Evolutionary conservation across 345 rosid species (phyloP).

Genomic region (Heritiera fomes): DNA sequence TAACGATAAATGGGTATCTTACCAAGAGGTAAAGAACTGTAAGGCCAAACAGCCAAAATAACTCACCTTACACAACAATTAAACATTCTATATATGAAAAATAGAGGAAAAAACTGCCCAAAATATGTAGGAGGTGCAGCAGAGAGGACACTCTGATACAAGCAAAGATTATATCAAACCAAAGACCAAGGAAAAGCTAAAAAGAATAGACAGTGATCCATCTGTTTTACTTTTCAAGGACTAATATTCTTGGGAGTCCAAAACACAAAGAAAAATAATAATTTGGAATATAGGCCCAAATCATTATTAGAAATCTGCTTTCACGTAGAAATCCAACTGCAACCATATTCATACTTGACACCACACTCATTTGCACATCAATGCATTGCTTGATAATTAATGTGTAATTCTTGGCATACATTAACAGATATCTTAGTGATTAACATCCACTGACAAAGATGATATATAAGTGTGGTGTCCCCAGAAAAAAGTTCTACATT

Average conservation of each 20-base stretch:
- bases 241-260: not conserved
- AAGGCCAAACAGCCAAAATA: not conserved
- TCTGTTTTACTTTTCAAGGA: not conserved
- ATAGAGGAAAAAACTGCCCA: too few species aligned
- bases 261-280: not conserved
- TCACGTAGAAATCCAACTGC: not conserved
- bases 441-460: not conserved
- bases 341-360: not conserved
- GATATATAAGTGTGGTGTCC: not conserved
- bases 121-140: not conserved
- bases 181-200: not conserved
- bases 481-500: not conserved
- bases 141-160: not conserved
- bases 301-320: not conserved
- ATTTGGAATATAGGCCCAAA: not conserved
- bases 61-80: not conserved
- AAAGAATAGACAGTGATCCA: not conserved
- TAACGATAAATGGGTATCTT: not conserved
- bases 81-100: not conserved
- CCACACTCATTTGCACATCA: not conserved
- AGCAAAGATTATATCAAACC: slow-evolving; percentile 1
- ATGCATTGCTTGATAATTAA: not conserved
- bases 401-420: not conserved
- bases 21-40: not conserved
- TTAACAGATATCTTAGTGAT: not conserved